Conservation (phyloP, 805 yeast species). For the Nakazawaea pomicola region DNA sequence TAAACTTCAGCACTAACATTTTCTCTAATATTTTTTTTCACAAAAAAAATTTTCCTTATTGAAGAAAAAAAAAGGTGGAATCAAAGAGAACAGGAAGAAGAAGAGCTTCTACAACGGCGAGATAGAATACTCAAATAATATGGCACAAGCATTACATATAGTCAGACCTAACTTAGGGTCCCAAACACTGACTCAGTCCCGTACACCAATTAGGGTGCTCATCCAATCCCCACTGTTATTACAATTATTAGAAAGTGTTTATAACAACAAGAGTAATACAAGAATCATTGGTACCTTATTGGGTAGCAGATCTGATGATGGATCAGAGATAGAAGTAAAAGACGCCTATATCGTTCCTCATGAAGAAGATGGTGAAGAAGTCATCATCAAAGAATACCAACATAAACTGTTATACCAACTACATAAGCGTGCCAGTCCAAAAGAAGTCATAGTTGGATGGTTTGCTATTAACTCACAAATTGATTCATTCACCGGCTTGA, state of each 20-base stretch:
- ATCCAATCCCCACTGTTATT: slow-evolving; percentile 69
- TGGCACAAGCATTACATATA: slow-evolving; percentile 23
- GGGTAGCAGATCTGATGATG: slow-evolving; percentile 82
- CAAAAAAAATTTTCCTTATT: too few relatives aligned
- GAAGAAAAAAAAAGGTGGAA: too few relatives aligned
- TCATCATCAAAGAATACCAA: slow-evolving; percentile 71
- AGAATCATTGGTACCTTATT: slow-evolving; percentile 79
- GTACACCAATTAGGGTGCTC: slow-evolving; percentile 44
- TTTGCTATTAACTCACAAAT: slow-evolving; percentile 56
- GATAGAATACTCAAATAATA: too few relatives aligned
- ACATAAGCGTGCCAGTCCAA: slow-evolving; percentile 74
- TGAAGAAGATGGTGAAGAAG: slow-evolving; percentile 66
- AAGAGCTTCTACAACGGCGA: too few relatives aligned
- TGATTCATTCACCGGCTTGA: slow-evolving; percentile 68
- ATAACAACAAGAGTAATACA: slow-evolving; percentile 49
- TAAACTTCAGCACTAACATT: too few relatives aligned
- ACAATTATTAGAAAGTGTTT: slow-evolving; percentile 68
- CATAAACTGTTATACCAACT: slow-evolving; percentile 67
- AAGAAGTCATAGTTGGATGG: slow-evolving; percentile 81
- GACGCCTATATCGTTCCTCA: slow-evolving; percentile 82
- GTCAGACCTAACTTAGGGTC: slow-evolving; percentile 44
- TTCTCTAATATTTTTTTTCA: too few relatives aligned
- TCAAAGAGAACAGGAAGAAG: not conserved
- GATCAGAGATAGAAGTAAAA: slow-evolving; percentile 64
- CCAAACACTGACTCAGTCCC: slow-evolving; percentile 27